Base-by-base conservation (phyloP, 306 rosid genomes). In the Vicia villosa region DNA sequence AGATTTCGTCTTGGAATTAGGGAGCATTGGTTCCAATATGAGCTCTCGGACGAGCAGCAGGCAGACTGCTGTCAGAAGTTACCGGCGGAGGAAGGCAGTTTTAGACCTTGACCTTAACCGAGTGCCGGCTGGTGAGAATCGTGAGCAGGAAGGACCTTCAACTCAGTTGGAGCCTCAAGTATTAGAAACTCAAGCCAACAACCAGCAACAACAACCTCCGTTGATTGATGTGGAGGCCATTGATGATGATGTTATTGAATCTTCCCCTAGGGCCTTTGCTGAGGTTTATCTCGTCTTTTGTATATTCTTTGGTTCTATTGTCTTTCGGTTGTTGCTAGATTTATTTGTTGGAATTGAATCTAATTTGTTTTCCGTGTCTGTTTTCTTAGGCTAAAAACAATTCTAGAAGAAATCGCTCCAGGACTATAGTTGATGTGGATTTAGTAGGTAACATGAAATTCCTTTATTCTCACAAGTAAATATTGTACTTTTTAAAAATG, bases 231-330 rank as follows among this genome's bases (percentile, higher is more conserved):
- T 94, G 66, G 99, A 91, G 69, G 95, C 89, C 78, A 77, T 86
- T 69, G 99, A 94, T 54, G 99, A 90, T 40, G 98, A 93, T 84
- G 91, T 88, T 69, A 41, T 88, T 69, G 94, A 84, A 83, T 87
- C 96, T 46, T 76, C 86, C 14, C 91, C 95, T 2, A 84, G 82
- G 73, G 99, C 97, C 68, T 86, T 94, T 84, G 89, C 89, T 9
- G 91, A 91, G 83, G 99, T 87, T 81, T 63, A 63, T 69, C 46
- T 66, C 56, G 46, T 19, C 5, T 54, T 9, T 22, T 62, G 20
- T 47, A 4, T 40, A 4, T 32, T 6, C 12, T 47, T 62, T 16
- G 63, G 45, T 64, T 40, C 72, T 66, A 63, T 58, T 62, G 4
- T 49, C 3, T 16, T 70, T 54, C 42, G 51, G 36, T 72, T 15